These are phyloP conservation scores for Protomyces arabidopsidicola DNA, from an alignment of 1,139 yeast genomes.

Conservation along the genomic window DNA sequence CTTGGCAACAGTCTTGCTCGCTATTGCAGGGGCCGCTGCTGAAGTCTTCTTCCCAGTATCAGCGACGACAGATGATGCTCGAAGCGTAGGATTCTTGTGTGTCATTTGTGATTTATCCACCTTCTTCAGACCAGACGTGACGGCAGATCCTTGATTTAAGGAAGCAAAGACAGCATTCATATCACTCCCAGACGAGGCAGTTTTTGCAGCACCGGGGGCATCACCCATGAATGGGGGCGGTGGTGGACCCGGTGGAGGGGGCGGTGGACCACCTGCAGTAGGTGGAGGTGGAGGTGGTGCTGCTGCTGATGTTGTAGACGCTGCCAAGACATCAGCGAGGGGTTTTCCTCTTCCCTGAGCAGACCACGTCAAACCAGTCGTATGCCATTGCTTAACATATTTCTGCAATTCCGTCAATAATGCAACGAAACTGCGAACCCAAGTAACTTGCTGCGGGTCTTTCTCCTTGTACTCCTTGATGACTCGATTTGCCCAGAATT, in stretches of 20 bases:
- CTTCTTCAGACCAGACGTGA: slow-evolving; percentile 81
- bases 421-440: slow-evolving; percentile 66
- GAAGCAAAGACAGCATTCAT: slow-evolving; percentile 90
- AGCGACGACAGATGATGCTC: slow-evolving; percentile 47
- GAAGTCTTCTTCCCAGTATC: slow-evolving; percentile 61
- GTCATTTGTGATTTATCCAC: slow-evolving; percentile 93
- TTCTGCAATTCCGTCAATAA: slow-evolving; percentile 64
- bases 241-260: slow-evolving; percentile 66
- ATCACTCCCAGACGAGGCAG: slow-evolving; percentile 49
- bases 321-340: neutral
- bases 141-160: slow-evolving; percentile 73
- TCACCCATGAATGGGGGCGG: slow-evolving; percentile 66
- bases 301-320: neutral
- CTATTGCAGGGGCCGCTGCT: slow-evolving; percentile 61
- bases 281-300: slow-evolving; percentile 27
- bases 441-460: slow-evolving; percentile 56
- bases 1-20: slow-evolving; percentile 36
- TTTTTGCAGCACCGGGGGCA: slow-evolving; percentile 32
- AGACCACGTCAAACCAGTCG: slow-evolving; percentile 81
- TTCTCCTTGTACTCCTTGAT: slow-evolving; percentile 74
- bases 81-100: slow-evolving; percentile 82
- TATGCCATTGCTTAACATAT: slow-evolving; percentile 70
- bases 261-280: slow-evolving; percentile 35
- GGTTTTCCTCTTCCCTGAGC: slow-evolving; percentile 48
- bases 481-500: slow-evolving; percentile 88